These are phyloP conservation scores for Clavulina sp. DNA, from an alignment of 768 basidiomycete genomes.

Conservation along the genomic window DNA sequence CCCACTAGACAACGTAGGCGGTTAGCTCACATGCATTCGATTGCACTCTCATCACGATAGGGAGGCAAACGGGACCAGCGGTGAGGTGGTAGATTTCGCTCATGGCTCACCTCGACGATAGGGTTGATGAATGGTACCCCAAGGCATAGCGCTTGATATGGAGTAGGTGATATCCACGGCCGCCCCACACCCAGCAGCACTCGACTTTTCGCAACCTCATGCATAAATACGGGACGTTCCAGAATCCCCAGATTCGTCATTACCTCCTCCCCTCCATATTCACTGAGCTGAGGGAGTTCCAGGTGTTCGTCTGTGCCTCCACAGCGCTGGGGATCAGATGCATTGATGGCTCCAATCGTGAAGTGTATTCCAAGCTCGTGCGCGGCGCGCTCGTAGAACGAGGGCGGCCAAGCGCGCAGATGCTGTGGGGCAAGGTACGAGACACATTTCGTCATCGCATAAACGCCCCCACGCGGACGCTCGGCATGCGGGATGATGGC, in stretches of 20 bases:
- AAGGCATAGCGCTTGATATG: constrained; percentile 12
- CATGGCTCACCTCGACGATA: constrained; percentile 6
- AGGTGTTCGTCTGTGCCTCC: background rate
- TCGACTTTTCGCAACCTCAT: constrained; percentile 1
- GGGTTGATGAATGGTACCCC: constrained; percentile 19
- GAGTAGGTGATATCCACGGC: constrained; percentile 7
- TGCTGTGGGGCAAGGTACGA: background rate
- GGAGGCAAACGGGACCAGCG: too few relatives aligned
- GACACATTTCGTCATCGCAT: constrained; percentile 3
- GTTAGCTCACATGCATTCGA: background rate
- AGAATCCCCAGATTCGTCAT: background rate
- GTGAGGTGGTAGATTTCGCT: background rate
- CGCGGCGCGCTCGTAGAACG: background rate
- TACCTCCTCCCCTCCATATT: too few relatives aligned
- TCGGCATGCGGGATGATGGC: background rate
- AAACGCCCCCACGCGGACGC: background rate
- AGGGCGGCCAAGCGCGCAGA: background rate
- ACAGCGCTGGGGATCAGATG: background rate
- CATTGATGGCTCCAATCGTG: background rate
- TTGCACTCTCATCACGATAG: too few relatives aligned
- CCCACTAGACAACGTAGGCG: constrained; percentile 8
- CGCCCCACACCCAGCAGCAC: constrained; percentile 9
- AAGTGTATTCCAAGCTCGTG: background rate
- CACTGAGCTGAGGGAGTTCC: background rate
- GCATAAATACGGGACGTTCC: background rate